A percentile compares a stretch with the other conserved stretches of the same genome.
phyloP scores from a whole-genome alignment of 2,329 filamentous ascomycete species.

The Aspergillus vadensis region DNA sequence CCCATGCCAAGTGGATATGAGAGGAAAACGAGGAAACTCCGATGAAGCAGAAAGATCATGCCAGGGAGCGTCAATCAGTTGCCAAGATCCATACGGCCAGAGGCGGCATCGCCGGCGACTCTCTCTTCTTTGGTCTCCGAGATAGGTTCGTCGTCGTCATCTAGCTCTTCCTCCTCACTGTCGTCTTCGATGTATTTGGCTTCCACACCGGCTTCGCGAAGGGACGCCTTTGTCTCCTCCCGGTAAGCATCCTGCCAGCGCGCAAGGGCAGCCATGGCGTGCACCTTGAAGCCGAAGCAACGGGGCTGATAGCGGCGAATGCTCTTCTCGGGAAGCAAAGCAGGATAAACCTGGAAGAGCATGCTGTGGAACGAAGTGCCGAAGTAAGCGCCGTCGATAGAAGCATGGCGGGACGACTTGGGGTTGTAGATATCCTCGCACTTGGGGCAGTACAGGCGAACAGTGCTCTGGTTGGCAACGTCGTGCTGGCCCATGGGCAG shows the following conservation, averaged over 20 bases:
- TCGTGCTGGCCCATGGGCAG: conserved; percentile 95
- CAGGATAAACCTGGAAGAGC: conserved; percentile 96
- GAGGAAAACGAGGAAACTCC: background rate
- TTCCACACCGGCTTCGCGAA: conserved; percentile 70
- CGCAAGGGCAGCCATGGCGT: conserved; percentile 81
- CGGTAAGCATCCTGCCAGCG: conserved; percentile 86
- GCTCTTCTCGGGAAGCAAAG: conserved; percentile 83
- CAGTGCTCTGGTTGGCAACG: conserved; percentile 80
- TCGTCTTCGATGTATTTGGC: conserved; percentile 74
- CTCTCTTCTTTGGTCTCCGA: conserved; percentile 26
- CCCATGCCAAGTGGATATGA: background rate
- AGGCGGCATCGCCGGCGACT: conserved; percentile 32
- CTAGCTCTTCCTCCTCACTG: conserved; percentile 57
- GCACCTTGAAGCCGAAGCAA: conserved; percentile 94
- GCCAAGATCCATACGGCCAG: conserved; percentile 42
- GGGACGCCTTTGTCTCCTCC: conserved; percentile 76
- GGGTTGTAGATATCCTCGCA: conserved; percentile 99
- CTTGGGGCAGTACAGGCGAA: conserved; percentile 94
- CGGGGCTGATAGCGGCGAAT: conserved; percentile 83
- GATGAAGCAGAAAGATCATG: background rate
- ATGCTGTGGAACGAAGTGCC: conserved; percentile 99
- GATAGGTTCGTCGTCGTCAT: conserved; percentile 41
- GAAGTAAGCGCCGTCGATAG: conserved; percentile 97
- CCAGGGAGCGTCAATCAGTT: conserved; percentile 25
- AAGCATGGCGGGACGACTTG: conserved; percentile 91